Evolutionary conservation across 116 monocot species (phyloP).

Genomic region (Posidonia oceanica): DNA sequence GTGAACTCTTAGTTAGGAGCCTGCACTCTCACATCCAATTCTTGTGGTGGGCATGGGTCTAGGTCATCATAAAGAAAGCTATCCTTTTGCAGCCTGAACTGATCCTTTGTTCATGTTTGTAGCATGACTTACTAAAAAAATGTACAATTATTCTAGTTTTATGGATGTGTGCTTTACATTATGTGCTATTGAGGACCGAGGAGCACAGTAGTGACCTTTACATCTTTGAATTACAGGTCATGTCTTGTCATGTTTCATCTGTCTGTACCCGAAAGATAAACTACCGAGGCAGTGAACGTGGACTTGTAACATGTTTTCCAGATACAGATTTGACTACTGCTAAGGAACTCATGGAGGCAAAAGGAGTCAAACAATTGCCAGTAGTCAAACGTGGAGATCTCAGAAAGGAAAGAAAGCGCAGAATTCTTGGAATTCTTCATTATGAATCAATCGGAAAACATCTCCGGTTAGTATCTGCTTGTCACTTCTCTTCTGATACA

Average conservation of each 20-base stretch:
- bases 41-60: too few species aligned
- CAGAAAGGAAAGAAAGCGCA: slow-evolving; percentile 48
- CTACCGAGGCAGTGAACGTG: slow-evolving; percentile 57
- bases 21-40: too few species aligned
- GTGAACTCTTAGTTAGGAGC: too few species aligned
- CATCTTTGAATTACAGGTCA: slow-evolving; percentile 30
- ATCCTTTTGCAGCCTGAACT: too few species aligned
- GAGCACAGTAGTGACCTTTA: not conserved
- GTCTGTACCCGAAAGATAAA: slow-evolving; percentile 59
- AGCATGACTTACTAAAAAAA: too few species aligned
- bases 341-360: slow-evolving; percentile 83
- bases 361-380: slow-evolving; percentile 70
- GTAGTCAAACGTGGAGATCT: slow-evolving; percentile 48
- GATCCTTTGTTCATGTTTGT: too few species aligned
- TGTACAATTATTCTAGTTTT: too few species aligned
- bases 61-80: too few species aligned
- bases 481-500: not conserved
- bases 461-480: slow-evolving; percentile 52
- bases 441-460: slow-evolving; percentile 65
- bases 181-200: too few species aligned
- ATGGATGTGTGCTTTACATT: too few species aligned
- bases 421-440: slow-evolving; percentile 56
- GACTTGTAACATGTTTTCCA: slow-evolving; percentile 75
- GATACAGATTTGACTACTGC: slow-evolving; percentile 84
- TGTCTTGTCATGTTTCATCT: slow-evolving; percentile 38